phyloP scores from a whole-genome alignment of 73 alveolate genomes.

The Diophrys appendiculata region DNA sequence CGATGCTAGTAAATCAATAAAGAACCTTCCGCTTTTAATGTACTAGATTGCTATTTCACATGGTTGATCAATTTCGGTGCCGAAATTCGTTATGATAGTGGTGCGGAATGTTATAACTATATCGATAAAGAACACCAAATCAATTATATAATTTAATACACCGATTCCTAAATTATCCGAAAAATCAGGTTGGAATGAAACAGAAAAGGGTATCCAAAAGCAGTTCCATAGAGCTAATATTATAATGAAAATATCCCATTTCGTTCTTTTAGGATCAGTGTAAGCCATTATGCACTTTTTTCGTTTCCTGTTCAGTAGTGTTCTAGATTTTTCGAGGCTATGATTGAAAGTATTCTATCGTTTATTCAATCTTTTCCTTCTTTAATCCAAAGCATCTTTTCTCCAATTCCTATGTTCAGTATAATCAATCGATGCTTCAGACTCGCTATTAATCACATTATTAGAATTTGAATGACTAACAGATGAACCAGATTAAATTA shows the following conservation, averaged over 20 bases:
- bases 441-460: too few species aligned
- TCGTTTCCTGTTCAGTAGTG: not conserved
- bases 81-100: slow-evolving; percentile 12
- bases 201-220: slow-evolving; percentile 27
- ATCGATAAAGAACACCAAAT: slow-evolving; percentile 16
- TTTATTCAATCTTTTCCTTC: not conserved
- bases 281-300: not conserved
- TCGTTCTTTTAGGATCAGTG: not conserved
- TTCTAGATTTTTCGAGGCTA: not conserved
- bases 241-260: slow-evolving; percentile 25
- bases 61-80: slow-evolving; percentile 4
- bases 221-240: slow-evolving; percentile 17
- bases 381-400: not conserved
- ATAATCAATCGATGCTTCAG: too few species aligned
- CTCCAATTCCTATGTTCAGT: not conserved
- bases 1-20: slow-evolving; percentile 36
- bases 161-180: not conserved
- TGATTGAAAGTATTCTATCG: not conserved
- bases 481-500: too few species aligned
- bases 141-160: slow-evolving; percentile 1
- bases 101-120: slow-evolving; percentile 32
- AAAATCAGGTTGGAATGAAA: slow-evolving; percentile 22
- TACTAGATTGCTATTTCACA: slow-evolving; percentile 23
- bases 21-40: slow-evolving; percentile 10
- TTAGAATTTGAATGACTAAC: too few species aligned